Base-by-base conservation (phyloP, 2,329 filamentous ascomycete species). In the Claviceps capensis region DNA sequence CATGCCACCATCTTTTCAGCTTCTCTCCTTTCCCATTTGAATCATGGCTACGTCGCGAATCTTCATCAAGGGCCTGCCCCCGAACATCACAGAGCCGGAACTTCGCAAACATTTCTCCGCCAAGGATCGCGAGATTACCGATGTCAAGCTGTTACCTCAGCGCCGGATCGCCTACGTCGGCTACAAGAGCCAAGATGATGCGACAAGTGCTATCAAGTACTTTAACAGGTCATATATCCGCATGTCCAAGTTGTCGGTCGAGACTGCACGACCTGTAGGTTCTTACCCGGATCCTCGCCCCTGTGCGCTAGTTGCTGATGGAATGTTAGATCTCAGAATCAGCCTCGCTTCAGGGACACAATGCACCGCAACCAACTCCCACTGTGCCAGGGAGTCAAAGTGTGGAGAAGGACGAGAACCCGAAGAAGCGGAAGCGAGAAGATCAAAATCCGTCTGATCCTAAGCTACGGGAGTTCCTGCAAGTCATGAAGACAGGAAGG, bases 191-290 rank as follows among this genome's bases (percentile, higher is more conserved):
- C 73, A 85, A 14, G 81, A 91, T 56, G 85, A 88, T 65, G 93
- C 93, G 52, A 74, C 79, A 53, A 80, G 83, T 63, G 91, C 93
- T 45, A 86, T 94, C 65, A 90, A 87, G 68, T 95, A 95, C 73
- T 96, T 96, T 76, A 90, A 98, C 74, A 88, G 81, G 66, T 85
- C 90, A 57, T 98, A 89, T 69, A 88, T 98, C 62, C 88, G 89
- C 61, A 93, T 96, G 86, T 95, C 90, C 53, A 94, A 85, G 72
- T 89, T 98, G 62, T 78, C 77, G 34, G 93, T 96, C 56, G 90
- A 96, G 71, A 72, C 93, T 63, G 93, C 93, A 52, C 83, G 80
- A 66, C 85, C 93, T 54, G 86, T 94, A 65, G 63, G 75, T 65
- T 42, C 48, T 40, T 19, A 22, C 22, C 44, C 51, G 47, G 37